These are phyloP conservation scores for Oryza brachyantha DNA, from an alignment of 176 grass and related monocot species.

Conservation along the genomic window DNA sequence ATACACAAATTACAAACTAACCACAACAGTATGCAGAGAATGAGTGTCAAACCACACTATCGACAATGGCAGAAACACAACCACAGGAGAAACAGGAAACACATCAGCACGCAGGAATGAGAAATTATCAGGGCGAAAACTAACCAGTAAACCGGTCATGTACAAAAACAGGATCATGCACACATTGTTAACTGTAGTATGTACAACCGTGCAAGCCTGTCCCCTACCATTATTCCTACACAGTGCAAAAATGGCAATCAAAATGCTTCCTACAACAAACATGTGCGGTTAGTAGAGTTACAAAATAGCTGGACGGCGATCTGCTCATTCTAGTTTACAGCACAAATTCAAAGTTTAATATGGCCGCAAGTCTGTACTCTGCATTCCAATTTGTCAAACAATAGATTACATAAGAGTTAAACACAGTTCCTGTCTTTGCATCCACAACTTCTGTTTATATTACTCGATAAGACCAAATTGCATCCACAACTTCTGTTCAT, in stretches of 20 bases:
- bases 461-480: neutral
- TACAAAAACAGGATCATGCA: neutral
- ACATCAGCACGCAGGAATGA: neutral
- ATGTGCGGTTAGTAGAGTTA: slow-evolving; percentile 12
- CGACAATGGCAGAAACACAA: neutral
- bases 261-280: slow-evolving; percentile 9
- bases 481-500: neutral
- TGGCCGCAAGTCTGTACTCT: neutral
- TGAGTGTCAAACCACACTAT: neutral
- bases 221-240: neutral
- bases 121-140: neutral
- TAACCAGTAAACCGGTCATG: neutral
- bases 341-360: neutral
- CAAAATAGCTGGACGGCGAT: slow-evolving; percentile 19
- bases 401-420: neutral
- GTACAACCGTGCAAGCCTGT: slow-evolving; percentile 13
- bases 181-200: slow-evolving; percentile 9
- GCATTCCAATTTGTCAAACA: slow-evolving; percentile 16
- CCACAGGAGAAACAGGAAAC: no score
- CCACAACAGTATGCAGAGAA: no score
- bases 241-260: slow-evolving; percentile 12
- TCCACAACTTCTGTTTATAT: neutral
- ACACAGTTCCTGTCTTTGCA: neutral
- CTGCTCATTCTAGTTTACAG: slow-evolving; percentile 12
- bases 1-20: no score